Base-by-base conservation (phyloP, 306 rosid genomes). In the Purshia tridentata region DNA sequence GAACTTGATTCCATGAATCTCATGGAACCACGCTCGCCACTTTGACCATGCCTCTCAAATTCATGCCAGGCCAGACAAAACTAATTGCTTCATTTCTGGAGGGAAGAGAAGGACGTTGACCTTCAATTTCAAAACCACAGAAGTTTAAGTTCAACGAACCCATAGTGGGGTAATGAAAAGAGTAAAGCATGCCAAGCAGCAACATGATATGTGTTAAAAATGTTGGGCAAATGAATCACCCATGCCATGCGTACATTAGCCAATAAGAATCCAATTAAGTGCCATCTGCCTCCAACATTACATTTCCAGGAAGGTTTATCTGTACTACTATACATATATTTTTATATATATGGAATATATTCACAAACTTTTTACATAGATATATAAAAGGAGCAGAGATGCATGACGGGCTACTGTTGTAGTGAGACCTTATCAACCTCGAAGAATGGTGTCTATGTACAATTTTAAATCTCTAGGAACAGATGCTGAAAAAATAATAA, bases 401-500 rank as follows among this genome's bases (percentile, higher is more conserved):
- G 41, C 78, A 23, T 20, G 76, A 49, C 41, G 13, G 46, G 65
- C 55, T 44, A 47, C 64, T 62, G 50, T 22, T 62, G 61, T 4
- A 19, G 70, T 53, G 23, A 3, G 35, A 46, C 60, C 70, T 50
- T 19, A 20, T 69, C 76, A 8, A 62, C 74, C 58, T 48, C 58
- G 72, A 79, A 72, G 56, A 76, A 52, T 67, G 41, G 39, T 78
- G 77, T 51, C 57, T 82, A 75, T 83, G 81, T 83, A 83, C 84
- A 79, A 37, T 35, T 60, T 50, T 72, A 75, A 47, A 72, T 14
- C 45, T 72, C 74, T 41, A 69, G 75, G 75, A 56, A 22, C 55
- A 67, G 6, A n/a, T 29, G 57, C 81, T 72, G 76, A 59, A 61
- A 78, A 2, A 51, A 45, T 20, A 37, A 48, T 0, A 9, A 4